These are phyloP conservation scores for Paramecium biaurelia DNA, from an alignment of 73 alveolate species.

Conservation along the genomic window DNA sequence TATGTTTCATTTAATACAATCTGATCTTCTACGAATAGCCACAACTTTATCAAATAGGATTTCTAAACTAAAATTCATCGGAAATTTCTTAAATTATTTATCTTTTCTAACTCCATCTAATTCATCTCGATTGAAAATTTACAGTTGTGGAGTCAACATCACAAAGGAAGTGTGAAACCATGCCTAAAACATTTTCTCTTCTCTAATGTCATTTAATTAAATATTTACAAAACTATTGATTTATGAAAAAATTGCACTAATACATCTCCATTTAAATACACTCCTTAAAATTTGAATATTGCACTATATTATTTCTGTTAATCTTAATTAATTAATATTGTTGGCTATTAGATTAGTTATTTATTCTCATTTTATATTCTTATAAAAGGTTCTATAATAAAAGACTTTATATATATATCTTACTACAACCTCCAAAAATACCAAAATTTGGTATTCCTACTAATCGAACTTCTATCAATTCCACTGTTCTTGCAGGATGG, in stretches of 20 bases:
- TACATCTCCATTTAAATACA: slow-evolving; percentile 48
- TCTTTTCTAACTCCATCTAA: neutral
- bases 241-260: slow-evolving; percentile 37
- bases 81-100: slow-evolving; percentile 8
- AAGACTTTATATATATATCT: neutral
- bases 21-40: neutral
- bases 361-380: slow-evolving; percentile 12
- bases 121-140: neutral
- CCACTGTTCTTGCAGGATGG: neutral
- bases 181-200: slow-evolving; percentile 59
- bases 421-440: slow-evolving; percentile 64
- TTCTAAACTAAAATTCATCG: neutral
- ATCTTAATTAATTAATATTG: neutral
- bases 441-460: slow-evolving; percentile 57
- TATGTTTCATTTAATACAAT: neutral
- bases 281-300: slow-evolving; percentile 27
- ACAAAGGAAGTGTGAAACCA: slow-evolving; percentile 53
- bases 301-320: neutral
- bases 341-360: neutral
- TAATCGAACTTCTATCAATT: slow-evolving; percentile 6
- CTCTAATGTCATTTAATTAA: neutral
- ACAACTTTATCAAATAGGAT: neutral
- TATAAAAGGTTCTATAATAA: neutral
- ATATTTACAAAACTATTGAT: slow-evolving; percentile 39
- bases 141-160: neutral